Conservation (phyloP, 352 stramenopile species). For the Globisporangium cystogenes region DNA sequence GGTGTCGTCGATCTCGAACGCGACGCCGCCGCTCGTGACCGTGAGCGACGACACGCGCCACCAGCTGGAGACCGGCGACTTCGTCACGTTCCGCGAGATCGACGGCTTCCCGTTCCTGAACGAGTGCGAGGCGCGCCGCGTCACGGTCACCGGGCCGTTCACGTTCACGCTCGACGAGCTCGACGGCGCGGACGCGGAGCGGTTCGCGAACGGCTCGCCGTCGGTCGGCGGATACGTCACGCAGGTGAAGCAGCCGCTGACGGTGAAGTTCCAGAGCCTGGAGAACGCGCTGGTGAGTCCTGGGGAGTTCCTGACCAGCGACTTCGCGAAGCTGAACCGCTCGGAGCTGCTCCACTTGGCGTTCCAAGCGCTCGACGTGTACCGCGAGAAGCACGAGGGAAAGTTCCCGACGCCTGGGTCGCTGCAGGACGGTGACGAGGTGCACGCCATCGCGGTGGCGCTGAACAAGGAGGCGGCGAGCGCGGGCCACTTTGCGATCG, state of each 20-base stretch:
- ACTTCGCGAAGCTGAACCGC: constrained; percentile 97
- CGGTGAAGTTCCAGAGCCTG: constrained; percentile 91
- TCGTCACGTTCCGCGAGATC: constrained; percentile 95
- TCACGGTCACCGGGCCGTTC: constrained; percentile 90
- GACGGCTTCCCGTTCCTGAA: constrained; percentile 90
- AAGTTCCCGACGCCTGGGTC: constrained; percentile 87
- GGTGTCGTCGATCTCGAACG: constrained; percentile 91
- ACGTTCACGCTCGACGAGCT: constrained; percentile 95
- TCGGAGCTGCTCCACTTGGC: constrained; percentile 87
- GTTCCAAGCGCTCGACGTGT: constrained; percentile 87
- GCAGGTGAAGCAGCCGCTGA: constrained; percentile 95
- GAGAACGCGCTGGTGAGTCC: constrained; percentile 78
- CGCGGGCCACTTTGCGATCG: constrained; percentile 56
- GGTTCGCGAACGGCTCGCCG: constrained; percentile 57
- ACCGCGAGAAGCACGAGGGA: constrained; percentile 64
- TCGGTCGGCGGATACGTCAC: constrained; percentile 85
- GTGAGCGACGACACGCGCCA: constrained; percentile 98
- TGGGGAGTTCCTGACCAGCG: constrained; percentile 96
- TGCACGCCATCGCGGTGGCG: constrained; percentile 74
- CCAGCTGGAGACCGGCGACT: constrained; percentile 95
- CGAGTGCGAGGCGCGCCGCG: constrained; percentile 46
- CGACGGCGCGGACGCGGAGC: constrained; percentile 61
- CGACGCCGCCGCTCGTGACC: constrained; percentile 87
- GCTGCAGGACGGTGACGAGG: constrained; percentile 72
- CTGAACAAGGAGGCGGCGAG: constrained; percentile 71